Evolutionary conservation across 139 green algal genomes (phyloP).

Genomic region (Coelastrella sp.): DNA sequence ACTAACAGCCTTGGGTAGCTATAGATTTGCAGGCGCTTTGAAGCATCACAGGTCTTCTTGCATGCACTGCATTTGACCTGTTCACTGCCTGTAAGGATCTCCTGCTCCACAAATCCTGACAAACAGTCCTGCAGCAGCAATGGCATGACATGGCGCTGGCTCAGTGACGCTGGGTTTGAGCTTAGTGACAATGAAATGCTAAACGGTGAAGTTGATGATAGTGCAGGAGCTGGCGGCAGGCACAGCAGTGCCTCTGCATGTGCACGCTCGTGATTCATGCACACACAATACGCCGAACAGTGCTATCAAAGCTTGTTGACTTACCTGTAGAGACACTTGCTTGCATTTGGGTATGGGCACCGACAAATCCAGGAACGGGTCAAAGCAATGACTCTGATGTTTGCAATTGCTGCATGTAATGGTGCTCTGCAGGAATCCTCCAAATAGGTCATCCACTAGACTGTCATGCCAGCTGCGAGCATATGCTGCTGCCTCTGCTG

Average conservation of each 20-base stretch:
- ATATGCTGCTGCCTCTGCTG: slow-evolving; percentile 72
- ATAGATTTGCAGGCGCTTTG: slow-evolving; percentile 75
- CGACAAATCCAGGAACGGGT: slow-evolving; percentile 82
- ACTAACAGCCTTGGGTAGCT: slow-evolving; percentile 66
- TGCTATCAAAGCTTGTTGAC: neutral
- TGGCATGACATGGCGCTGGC: too few species aligned
- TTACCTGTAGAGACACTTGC: slow-evolving; percentile 39
- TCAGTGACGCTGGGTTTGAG: too few species aligned
- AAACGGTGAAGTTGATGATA: too few species aligned
- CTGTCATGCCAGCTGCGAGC: slow-evolving; percentile 73
- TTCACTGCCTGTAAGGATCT: slow-evolving; percentile 60
- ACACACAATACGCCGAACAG: neutral
- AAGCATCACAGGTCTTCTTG: slow-evolving; percentile 62
- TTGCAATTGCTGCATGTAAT: slow-evolving; percentile 77
- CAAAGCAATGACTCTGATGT: slow-evolving; percentile 78
- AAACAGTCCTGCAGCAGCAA: slow-evolving; percentile 65
- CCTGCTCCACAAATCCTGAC: slow-evolving; percentile 49
- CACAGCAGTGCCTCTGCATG: too few species aligned
- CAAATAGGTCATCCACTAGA: slow-evolving; percentile 85
- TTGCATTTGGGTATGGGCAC: slow-evolving; percentile 74
- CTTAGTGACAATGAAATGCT: too few species aligned
- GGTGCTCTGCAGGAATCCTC: slow-evolving; percentile 85
- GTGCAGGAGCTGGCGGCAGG: too few species aligned
- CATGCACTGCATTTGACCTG: slow-evolving; percentile 70
- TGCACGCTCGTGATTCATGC: neutral